Evolutionary conservation across 495 filamentous ascomycete genomes (phyloP).

Genomic region (Xylaria flabelliformis): DNA sequence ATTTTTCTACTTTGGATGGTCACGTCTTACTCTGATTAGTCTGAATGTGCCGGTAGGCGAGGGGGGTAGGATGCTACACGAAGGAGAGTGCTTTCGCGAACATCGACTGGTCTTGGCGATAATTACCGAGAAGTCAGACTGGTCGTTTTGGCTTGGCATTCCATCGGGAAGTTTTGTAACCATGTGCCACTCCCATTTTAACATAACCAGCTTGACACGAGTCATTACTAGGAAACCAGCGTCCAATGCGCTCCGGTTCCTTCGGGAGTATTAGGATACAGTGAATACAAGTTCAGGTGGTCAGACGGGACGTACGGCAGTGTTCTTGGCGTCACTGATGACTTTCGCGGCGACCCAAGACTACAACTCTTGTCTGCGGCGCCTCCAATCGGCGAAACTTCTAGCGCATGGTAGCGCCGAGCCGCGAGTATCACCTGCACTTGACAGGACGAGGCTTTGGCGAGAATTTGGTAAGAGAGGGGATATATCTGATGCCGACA

Average conservation of each 20-base stretch:
- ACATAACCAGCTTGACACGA: neutral
- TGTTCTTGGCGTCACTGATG: slow-evolving; percentile 9
- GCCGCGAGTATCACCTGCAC: slow-evolving; percentile 8
- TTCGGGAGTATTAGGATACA: neutral
- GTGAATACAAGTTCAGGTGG: slow-evolving; percentile 10
- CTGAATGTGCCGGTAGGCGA: neutral
- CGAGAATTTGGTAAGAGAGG: slow-evolving; percentile 23
- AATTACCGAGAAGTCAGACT: slow-evolving; percentile 23
- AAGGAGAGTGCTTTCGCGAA: neutral
- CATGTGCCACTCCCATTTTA: neutral
- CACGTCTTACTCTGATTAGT: neutral
- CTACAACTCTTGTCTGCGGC: neutral
- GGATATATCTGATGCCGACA: neutral
- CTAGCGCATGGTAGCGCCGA: slow-evolving; percentile 14
- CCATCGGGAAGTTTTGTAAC: neutral
- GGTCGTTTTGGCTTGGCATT: slow-evolving; percentile 5
- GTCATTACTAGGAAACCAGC: slow-evolving; percentile 7
- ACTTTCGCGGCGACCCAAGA: neutral
- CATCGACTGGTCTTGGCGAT: slow-evolving; percentile 17
- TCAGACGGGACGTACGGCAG: slow-evolving; percentile 11
- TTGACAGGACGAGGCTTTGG: slow-evolving; percentile 21
- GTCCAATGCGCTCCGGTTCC: neutral
- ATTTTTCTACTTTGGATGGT: slow-evolving; percentile 6
- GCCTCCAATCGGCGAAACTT: slow-evolving; percentile 18
- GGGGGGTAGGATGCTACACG: neutral